Evolutionary conservation across 306 rosid species (phyloP), one percentile per base, ranked within the genome.

Genomic region (Rubus idaeus): DNA sequence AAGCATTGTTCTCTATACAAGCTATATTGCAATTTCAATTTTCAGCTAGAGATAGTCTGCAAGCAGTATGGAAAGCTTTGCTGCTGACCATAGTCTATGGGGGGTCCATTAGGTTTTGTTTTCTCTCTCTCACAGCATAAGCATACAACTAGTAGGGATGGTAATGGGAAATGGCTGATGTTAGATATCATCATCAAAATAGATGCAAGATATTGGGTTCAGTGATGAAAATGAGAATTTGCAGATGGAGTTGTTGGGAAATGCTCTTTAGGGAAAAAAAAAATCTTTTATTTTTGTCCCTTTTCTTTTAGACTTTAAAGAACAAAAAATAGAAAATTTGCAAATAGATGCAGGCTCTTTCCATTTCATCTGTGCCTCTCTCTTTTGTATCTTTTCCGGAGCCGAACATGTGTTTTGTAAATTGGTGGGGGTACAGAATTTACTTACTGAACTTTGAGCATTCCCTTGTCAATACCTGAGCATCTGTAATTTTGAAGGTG

Each of bases 401-500:
- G 70, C 80, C 42, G 35, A 46, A 81, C 80, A 81, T 41, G 75
- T 70, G 81, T 84, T 78, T 89, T 91, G 91, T 91, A 91, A 78
- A 91, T 91, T 85, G 90, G 90, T 87, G 88, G 97, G 92, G 88
- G 81, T 87, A 89, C 83, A 87, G 74, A 80, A 81, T 93, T 84
- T 82, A 81, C 71, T 86, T 82, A 74, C 80, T 63, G 87, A 80
- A 77, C 77, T 61, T 79, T 75, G 84, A 84, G 77, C 79, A 84
- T 81, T 88, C 85, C 86, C 84, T 83, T 75, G 85, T 83, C 88
- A 75, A 84, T 79, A 83, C 81, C 47, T 47, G 88, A 88, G 88
- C 70, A 78, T 83, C 80, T 86, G 83, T 86, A 87, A 86, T 68
- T 64, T 86, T 86, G 88, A 57, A 76, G 94, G 91, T 88, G 93